Evolutionary conservation across 345 rosid species (phyloP).

Genomic region (Lepidium africanum): DNA sequence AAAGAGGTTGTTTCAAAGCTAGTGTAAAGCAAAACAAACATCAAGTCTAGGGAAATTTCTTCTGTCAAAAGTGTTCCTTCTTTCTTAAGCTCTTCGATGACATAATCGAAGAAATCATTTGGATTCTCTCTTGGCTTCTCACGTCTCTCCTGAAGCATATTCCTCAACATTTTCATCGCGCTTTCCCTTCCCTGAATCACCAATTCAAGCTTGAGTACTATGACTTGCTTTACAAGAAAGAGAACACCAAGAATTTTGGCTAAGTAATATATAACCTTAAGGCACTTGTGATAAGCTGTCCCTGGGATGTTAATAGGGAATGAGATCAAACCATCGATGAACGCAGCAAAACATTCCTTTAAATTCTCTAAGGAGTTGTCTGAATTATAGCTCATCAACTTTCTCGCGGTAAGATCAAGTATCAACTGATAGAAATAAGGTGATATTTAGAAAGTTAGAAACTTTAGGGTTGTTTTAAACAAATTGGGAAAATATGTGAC

Average conservation of each 20-base stretch:
- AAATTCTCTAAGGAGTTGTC: constrained; percentile 18
- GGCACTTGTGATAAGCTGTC: constrained; percentile 32
- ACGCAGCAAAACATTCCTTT: constrained; percentile 19
- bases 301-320: constrained; percentile 34
- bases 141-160: constrained; percentile 59
- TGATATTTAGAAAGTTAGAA: not conserved
- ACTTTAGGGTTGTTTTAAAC: not conserved
- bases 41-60: constrained; percentile 73
- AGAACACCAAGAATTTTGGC: not conserved
- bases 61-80: constrained; percentile 83
- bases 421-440: constrained; percentile 17
- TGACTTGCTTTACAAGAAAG: constrained; percentile 35
- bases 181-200: constrained; percentile 67
- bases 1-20: constrained; percentile 91
- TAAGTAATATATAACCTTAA: constrained; percentile 38
- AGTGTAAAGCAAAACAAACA: constrained; percentile 83
- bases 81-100: constrained; percentile 67
- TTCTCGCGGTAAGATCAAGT: constrained; percentile 19
- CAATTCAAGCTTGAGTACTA: not conserved
- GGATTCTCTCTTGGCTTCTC: constrained; percentile 39
- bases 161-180: constrained; percentile 71
- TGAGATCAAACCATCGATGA: constrained; percentile 29
- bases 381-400: constrained; percentile 20
- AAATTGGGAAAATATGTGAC: not conserved
- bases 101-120: constrained; percentile 71